A percentile compares a stretch with the other conserved stretches of the same genome.
phyloP scores from a whole-genome alignment of 2,329 filamentous ascomycete species.

The Diplodia corticola region DNA sequence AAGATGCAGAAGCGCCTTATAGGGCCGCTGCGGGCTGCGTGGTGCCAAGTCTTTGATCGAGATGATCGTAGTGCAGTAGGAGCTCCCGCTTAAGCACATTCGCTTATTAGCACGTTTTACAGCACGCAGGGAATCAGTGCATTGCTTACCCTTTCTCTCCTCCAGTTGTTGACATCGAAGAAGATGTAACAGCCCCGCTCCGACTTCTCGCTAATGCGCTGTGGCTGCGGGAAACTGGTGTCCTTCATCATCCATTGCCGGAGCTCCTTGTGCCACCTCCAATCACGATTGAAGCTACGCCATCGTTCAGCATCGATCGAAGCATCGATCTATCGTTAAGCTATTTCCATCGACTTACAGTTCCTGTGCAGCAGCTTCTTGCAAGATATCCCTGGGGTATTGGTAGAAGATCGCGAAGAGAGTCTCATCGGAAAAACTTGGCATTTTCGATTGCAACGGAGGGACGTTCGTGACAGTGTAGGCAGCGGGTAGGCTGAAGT shows the following conservation, averaged over 20 bases:
- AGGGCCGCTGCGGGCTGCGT: conserved; percentile 17
- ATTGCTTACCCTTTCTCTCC: conserved; percentile 49
- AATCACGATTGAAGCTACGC: conserved; percentile 46
- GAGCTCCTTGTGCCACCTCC: conserved; percentile 57
- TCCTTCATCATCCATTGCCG: conserved; percentile 59
- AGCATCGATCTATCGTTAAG: background rate
- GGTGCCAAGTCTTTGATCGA: conserved; percentile 44
- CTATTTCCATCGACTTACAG: conserved; percentile 42
- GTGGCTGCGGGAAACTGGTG: conserved; percentile 45
- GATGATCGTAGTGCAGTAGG: conserved; percentile 53
- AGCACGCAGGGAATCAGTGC: background rate
- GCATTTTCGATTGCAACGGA: conserved; percentile 58
- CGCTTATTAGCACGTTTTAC: conserved; percentile 26
- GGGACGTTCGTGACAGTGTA: conserved; percentile 69
- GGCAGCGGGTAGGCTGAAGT: conserved; percentile 63
- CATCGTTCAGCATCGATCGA: conserved; percentile 1
- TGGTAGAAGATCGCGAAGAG: conserved; percentile 71
- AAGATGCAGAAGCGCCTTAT: background rate
- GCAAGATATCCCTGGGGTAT: conserved; percentile 64
- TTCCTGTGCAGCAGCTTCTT: conserved; percentile 65
- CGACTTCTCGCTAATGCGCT: conserved; percentile 47
- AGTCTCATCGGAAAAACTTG: conserved; percentile 63
- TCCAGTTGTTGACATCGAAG: conserved; percentile 56
- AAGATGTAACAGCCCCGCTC: conserved; percentile 57
- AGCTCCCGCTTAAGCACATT: conserved; percentile 46